A percentile compares a stretch with the other conserved stretches of the same genome.
These are phyloP conservation scores for Scytalidium lignicola DNA, from an alignment of 2,329 filamentous ascomycete species.

Conservation along the genomic window DNA sequence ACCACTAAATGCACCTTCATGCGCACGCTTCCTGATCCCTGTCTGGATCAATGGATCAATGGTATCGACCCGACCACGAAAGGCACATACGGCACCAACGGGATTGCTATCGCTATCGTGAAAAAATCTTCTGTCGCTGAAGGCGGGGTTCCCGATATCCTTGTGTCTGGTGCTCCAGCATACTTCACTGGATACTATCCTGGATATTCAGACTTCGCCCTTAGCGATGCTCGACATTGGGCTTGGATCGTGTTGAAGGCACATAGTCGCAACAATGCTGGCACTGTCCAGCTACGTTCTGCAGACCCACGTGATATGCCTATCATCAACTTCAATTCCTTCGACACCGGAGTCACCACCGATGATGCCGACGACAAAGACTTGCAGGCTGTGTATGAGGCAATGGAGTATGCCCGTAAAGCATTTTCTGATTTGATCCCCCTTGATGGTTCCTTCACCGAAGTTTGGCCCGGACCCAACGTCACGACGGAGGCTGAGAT, in stretches of 20 bases:
- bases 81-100: constrained; percentile 35
- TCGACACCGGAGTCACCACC: constrained; percentile 35
- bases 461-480: constrained; percentile 35
- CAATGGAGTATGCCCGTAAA: constrained; percentile 7
- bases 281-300: constrained; percentile 55
- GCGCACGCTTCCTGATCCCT: constrained; percentile 30
- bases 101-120: constrained; percentile 38
- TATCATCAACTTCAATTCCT: constrained; percentile 57
- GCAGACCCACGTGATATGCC: constrained; percentile 59
- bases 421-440: constrained; percentile 37
- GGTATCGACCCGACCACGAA: constrained; percentile 12
- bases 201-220: constrained; percentile 30
- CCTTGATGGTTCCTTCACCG: constrained; percentile 36
- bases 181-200: constrained; percentile 37
- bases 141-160: constrained; percentile 26
- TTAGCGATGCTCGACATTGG: constrained; percentile 34
- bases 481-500: constrained; percentile 38
- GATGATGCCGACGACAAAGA: constrained; percentile 6
- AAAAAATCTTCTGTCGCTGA: constrained; percentile 28
- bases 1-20: constrained; percentile 31
- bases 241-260: constrained; percentile 46
- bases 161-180: constrained; percentile 24
- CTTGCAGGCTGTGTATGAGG: constrained; percentile 10
- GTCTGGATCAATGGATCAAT: constrained; percentile 23
- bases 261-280: constrained; percentile 56